A percentile compares a stretch with the other conserved stretches of the same genome.
These are phyloP conservation scores for Pseudevernia furfuracea DNA, from an alignment of 495 filamentous ascomycete species.

Conservation along the genomic window DNA sequence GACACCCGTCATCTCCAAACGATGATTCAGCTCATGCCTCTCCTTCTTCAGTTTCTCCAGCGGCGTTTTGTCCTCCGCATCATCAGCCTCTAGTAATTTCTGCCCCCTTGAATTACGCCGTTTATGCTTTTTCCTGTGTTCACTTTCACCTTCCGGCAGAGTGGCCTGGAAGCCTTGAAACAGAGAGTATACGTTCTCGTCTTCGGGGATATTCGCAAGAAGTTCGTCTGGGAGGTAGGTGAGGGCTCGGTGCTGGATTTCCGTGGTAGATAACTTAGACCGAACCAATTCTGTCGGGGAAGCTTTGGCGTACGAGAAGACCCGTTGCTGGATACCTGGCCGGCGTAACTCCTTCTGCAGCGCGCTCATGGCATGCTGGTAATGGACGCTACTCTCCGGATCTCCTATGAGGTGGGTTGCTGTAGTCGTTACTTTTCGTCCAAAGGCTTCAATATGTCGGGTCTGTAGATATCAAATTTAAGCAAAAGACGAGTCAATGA, in stretches of 20 bases:
- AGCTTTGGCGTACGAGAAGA: conserved; percentile 82
- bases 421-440: conserved; percentile 88
- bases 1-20: conserved; percentile 83
- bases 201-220: conserved; percentile 76
- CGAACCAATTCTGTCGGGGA: conserved; percentile 87
- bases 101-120: conserved; percentile 62
- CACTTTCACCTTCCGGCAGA: conserved; percentile 61
- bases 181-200: conserved; percentile 76
- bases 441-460: conserved; percentile 84
- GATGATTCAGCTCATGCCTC: conserved; percentile 64
- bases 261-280: conserved; percentile 79
- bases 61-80: conserved; percentile 51
- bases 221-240: conserved; percentile 87
- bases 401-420: conserved; percentile 83
- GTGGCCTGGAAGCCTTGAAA: conserved; percentile 96
- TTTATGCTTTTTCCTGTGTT: conserved; percentile 57
- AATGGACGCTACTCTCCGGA: conserved; percentile 50
- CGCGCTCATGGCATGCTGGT: conserved; percentile 80
- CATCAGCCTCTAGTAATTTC: conserved; percentile 60
- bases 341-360: conserved; percentile 80
- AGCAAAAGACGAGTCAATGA: background rate
- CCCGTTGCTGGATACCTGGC: conserved; percentile 74
- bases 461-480: conserved; percentile 48
- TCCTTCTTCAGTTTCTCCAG: conserved; percentile 68
- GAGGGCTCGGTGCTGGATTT: conserved; percentile 91